Evolutionary conservation across 768 basidiomycete genomes (phyloP).

Genomic region (Phanerochaete sordida): DNA sequence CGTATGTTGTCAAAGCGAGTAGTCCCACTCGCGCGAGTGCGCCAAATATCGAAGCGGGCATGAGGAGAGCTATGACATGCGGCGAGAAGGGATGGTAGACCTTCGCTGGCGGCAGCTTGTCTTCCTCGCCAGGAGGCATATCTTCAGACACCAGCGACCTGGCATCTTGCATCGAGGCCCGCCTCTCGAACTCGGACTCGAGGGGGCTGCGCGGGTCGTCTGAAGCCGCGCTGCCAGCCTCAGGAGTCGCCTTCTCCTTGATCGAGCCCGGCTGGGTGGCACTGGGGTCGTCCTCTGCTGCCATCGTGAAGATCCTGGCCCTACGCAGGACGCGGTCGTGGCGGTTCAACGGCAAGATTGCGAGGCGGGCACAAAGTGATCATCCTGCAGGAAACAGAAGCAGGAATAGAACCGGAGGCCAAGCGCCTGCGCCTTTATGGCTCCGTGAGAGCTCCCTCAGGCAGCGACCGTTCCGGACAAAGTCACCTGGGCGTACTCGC

Average conservation of each 20-base stretch:
- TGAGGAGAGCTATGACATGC: conserved; percentile 65
- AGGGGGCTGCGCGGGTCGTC: conserved; percentile 25
- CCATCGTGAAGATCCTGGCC: neutral
- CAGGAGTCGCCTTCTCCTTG: neutral
- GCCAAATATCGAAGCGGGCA: conserved; percentile 85
- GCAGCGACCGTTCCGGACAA: neutral
- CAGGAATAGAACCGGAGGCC: neutral
- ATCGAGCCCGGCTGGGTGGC: neutral
- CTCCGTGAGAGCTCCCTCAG: neutral
- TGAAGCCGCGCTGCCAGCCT: neutral
- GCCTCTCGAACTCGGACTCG: conserved; percentile 32
- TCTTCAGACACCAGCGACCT: conserved; percentile 41
- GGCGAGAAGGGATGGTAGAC: conserved; percentile 53
- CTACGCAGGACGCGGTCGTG: neutral
- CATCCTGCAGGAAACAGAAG: neutral
- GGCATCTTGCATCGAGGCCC: conserved; percentile 29
- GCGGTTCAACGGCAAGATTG: neutral
- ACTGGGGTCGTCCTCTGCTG: neutral
- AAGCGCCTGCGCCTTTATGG: neutral
- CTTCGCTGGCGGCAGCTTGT: conserved; percentile 31
- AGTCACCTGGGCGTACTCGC: neutral
- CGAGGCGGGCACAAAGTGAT: neutral
- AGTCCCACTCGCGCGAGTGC: conserved; percentile 79
- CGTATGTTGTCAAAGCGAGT: conserved; percentile 67
- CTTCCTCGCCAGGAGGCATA: conserved; percentile 33